Percentiles rank a stretch among this genome's conserved stretches.
These are phyloP conservation scores for Phytophthora vignae DNA, from an alignment of 352 stramenopile genomes.

Conservation along the genomic window DNA sequence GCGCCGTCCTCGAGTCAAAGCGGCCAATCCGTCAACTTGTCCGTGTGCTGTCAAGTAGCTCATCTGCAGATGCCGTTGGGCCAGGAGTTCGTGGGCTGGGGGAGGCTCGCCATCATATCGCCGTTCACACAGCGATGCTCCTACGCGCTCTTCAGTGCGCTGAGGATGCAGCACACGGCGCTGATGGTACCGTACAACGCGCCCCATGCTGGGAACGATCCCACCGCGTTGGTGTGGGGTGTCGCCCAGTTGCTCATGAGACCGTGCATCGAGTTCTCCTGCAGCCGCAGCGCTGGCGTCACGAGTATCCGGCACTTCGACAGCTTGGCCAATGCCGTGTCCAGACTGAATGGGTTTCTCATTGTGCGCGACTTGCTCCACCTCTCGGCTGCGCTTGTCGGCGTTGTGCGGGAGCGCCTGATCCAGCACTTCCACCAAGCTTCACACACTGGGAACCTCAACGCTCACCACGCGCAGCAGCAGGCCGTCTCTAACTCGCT, in stretches of 20 bases:
- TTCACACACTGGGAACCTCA: conserved; percentile 1
- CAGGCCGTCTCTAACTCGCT: conserved; percentile 25
- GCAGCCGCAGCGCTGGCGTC: conserved; percentile 7
- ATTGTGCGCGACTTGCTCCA: conserved; percentile 30
- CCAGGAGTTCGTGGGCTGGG: conserved; percentile 55
- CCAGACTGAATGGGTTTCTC: conserved; percentile 32
- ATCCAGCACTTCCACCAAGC: conserved; percentile 29
- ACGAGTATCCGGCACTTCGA: conserved; percentile 10
- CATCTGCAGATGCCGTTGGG: conserved; percentile 55
- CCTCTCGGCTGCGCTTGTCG: conserved; percentile 12
- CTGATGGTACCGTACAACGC: conserved; percentile 40
- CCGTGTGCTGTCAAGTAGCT: conserved; percentile 41
- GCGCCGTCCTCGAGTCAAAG: neutral
- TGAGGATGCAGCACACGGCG: conserved; percentile 41
- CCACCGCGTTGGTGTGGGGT: conserved; percentile 22
- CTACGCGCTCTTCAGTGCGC: conserved; percentile 54
- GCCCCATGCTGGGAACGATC: neutral
- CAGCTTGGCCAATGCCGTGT: conserved; percentile 21
- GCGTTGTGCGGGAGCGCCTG: conserved; percentile 25
- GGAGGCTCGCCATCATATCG: conserved; percentile 43
- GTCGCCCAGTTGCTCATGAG: conserved; percentile 50
- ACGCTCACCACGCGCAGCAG: conserved; percentile 4
- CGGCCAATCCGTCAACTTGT: conserved; percentile 20
- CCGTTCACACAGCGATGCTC: conserved; percentile 61
- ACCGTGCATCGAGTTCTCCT: conserved; percentile 40